A percentile compares a stretch with the other conserved stretches of the same genome.
phyloP scores from a whole-genome alignment of 805 yeast genomes.

The Lachancea cidri region DNA sequence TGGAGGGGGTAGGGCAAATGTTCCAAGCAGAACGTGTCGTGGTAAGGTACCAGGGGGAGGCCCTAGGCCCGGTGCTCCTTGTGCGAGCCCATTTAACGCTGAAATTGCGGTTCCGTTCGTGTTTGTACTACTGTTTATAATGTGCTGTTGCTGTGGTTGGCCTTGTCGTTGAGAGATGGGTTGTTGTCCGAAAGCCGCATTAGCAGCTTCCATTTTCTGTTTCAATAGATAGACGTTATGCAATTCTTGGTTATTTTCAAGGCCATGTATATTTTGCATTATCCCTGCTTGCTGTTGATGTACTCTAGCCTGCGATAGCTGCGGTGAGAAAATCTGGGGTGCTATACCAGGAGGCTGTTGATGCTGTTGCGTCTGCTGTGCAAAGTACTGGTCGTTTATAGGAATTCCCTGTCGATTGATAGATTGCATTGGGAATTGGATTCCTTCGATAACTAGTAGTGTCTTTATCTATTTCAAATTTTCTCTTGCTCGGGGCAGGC shows the following conservation, averaged over 20 bases:
- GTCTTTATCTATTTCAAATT: background rate
- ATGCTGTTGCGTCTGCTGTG: constrained; percentile 17
- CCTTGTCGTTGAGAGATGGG: constrained; percentile 16
- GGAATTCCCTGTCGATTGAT: constrained; percentile 27
- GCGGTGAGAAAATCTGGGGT: constrained; percentile 28
- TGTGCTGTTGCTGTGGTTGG: constrained; percentile 14
- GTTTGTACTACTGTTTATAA: constrained; percentile 9
- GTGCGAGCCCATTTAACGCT: constrained; percentile 19
- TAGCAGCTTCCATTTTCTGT: constrained; percentile 25
- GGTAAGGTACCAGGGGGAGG: constrained; percentile 8
- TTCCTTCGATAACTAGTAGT: background rate
- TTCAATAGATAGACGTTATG: constrained; percentile 24
- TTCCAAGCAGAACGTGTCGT: constrained; percentile 10
- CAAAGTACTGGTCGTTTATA: constrained; percentile 27
- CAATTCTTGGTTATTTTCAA: constrained; percentile 16
- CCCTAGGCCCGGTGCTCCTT: constrained; percentile 16
- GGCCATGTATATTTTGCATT: constrained; percentile 14
- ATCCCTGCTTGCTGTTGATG: constrained; percentile 20
- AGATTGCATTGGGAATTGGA: constrained; percentile 18
- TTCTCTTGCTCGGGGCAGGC: background rate
- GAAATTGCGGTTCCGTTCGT: constrained; percentile 9
- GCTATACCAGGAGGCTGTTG: constrained; percentile 25
- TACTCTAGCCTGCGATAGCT: constrained; percentile 22
- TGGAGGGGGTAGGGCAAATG: constrained; percentile 26
- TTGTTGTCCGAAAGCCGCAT: constrained; percentile 13